A percentile compares a stretch with the other conserved stretches of the same genome.
Conservation (phyloP, 2,329 filamentous ascomycete species). For the Cercospora janseana region DNA sequence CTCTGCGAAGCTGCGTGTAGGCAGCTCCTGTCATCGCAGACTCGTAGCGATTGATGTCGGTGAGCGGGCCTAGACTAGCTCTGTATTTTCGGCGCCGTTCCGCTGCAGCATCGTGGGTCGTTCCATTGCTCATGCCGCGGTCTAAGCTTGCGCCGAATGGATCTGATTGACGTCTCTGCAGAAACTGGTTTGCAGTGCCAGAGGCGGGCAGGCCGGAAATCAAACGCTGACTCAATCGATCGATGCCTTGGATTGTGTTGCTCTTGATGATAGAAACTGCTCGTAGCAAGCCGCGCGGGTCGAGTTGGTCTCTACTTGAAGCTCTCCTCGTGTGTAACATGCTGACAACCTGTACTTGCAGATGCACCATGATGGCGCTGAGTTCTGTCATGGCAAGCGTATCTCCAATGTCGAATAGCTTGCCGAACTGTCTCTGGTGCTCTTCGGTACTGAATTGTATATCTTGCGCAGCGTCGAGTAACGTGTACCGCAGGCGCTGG, state of each 20-base stretch:
- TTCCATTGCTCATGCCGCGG: background rate
- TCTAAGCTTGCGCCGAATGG: background rate
- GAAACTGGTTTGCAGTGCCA: background rate
- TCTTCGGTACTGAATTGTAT: slow-evolving; percentile 37
- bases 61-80: background rate
- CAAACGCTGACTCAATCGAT: slow-evolving; percentile 28
- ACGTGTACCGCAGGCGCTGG: slow-evolving; percentile 41
- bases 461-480: slow-evolving; percentile 40
- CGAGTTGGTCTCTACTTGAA: slow-evolving; percentile 37
- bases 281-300: slow-evolving; percentile 40
- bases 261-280: slow-evolving; percentile 29
- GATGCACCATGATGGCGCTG: slow-evolving; percentile 40
- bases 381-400: slow-evolving; percentile 32
- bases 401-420: slow-evolving; percentile 41
- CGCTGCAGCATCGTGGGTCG: slow-evolving; percentile 1
- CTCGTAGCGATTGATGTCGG: background rate
- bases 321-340: slow-evolving; percentile 41
- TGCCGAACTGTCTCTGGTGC: slow-evolving; percentile 39
- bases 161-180: background rate
- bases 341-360: slow-evolving; percentile 44
- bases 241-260: slow-evolving; percentile 33
- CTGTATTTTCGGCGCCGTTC: background rate
- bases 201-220: background rate
- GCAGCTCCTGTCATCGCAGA: background rate
- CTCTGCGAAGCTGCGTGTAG: background rate